Conservation (phyloP, 352 stramenopile species). For the Thraustotheca clavata region DNA sequence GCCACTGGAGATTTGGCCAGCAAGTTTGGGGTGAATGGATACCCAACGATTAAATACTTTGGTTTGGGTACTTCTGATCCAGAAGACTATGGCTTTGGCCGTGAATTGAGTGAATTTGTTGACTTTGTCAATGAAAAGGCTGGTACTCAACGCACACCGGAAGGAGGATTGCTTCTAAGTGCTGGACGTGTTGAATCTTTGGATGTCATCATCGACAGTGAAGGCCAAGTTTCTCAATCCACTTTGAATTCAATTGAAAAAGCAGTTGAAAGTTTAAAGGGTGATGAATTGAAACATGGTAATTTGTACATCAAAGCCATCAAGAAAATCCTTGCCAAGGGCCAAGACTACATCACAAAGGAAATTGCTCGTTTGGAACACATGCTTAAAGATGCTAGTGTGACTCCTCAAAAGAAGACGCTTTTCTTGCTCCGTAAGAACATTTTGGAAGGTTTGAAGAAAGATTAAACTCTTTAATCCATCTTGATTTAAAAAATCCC, state of each 20-base stretch:
- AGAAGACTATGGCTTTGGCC: slow-evolving; percentile 77
- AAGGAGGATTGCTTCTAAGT: slow-evolving; percentile 58
- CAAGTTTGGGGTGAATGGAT: slow-evolving; percentile 84
- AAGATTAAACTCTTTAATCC: not conserved
- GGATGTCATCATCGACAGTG: slow-evolving; percentile 73
- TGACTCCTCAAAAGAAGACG: slow-evolving; percentile 81
- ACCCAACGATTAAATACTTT: slow-evolving; percentile 91
- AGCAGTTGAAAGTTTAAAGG: slow-evolving; percentile 58
- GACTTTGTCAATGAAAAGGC: slow-evolving; percentile 89
- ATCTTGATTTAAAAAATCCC: not conserved
- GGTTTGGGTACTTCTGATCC: slow-evolving; percentile 60
- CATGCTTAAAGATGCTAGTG: slow-evolving; percentile 73
- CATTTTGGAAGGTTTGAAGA: slow-evolving; percentile 68
- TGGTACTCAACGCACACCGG: slow-evolving; percentile 66
- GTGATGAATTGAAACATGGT: slow-evolving; percentile 60
- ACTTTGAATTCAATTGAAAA: slow-evolving; percentile 67
- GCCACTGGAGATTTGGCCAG: slow-evolving; percentile 44
- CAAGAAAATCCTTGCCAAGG: slow-evolving; percentile 87
- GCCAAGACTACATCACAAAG: slow-evolving; percentile 63
- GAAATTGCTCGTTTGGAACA: slow-evolving; percentile 79
- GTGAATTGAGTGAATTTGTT: slow-evolving; percentile 80
- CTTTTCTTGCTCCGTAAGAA: slow-evolving; percentile 86
- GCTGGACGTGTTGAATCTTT: slow-evolving; percentile 78
- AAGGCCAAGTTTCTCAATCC: slow-evolving; percentile 50
- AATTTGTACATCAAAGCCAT: slow-evolving; percentile 85